These are phyloP conservation scores for Tetracladium marchalianum DNA, from an alignment of 495 filamentous ascomycete genomes.

Conservation along the genomic window DNA sequence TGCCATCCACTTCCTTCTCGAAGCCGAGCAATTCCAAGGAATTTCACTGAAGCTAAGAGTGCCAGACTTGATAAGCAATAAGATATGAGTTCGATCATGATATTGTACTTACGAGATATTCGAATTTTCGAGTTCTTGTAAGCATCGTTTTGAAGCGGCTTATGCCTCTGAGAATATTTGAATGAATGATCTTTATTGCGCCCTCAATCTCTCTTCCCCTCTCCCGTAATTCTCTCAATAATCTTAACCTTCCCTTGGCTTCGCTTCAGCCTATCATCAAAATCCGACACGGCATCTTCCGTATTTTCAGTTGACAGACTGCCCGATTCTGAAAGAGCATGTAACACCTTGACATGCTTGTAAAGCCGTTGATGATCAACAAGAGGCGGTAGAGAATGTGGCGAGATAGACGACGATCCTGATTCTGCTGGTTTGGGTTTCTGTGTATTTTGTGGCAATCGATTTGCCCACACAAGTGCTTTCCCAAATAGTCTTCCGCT, in stretches of 20 bases:
- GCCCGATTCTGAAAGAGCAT: conserved; percentile 69
- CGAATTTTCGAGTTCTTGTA: too few species aligned
- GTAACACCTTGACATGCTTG: conserved; percentile 61
- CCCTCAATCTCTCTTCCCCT: conserved; percentile 25
- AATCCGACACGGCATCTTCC: conserved; percentile 75
- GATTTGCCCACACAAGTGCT: conserved; percentile 68
- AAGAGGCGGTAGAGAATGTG: conserved; percentile 28
- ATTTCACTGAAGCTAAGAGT: too few species aligned
- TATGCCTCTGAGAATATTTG: too few species aligned
- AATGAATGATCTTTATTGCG: too few species aligned
- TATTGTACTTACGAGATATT: too few species aligned
- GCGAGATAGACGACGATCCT: conserved; percentile 1
- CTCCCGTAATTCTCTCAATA: conserved; percentile 63
- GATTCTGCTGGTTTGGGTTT: conserved; percentile 3
- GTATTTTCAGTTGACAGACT: conserved; percentile 68
- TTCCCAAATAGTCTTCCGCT: conserved; percentile 76
- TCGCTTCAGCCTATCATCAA: conserved; percentile 73
- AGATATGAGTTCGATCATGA: too few species aligned
- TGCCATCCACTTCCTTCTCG: too few species aligned
- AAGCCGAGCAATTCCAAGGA: too few species aligned
- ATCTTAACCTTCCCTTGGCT: conserved; percentile 74
- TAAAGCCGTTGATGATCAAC: conserved; percentile 52
- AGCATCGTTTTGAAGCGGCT: too few species aligned
- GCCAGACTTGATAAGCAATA: too few species aligned
- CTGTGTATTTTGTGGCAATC: conserved; percentile 32